Percentiles rank a stretch among this genome's conserved stretches.
Conservation (phyloP, 306 rosid genomes). For the Vicia sativa region DNA sequence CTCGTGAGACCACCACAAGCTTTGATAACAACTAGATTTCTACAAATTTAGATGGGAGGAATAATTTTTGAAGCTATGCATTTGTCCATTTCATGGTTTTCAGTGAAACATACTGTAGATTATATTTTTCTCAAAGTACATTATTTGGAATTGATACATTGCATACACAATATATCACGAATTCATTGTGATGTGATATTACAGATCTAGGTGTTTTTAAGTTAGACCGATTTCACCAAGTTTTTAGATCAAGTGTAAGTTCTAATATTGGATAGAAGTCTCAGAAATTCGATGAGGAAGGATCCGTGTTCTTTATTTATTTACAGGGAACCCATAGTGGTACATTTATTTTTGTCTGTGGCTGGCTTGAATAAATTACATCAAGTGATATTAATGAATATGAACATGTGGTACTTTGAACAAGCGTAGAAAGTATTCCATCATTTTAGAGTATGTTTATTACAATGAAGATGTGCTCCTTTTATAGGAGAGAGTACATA, state of each 20-base stretch:
- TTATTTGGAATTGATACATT: constrained; percentile 6
- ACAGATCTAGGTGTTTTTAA: background rate
- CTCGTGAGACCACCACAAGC: background rate
- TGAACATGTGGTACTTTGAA: constrained; percentile 10
- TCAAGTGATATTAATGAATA: constrained; percentile 4
- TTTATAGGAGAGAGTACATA: no score
- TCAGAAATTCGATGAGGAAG: constrained; percentile 2
- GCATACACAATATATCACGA: background rate
- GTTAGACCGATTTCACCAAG: background rate
- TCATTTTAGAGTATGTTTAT: no score
- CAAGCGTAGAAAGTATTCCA: no score
- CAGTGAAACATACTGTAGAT: background rate
- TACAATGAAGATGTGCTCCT: no score
- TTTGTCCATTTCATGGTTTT: constrained; percentile 7
- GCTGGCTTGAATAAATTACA: constrained; percentile 10
- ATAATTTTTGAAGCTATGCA: constrained; percentile 2
- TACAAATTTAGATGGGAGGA: constrained; percentile 1
- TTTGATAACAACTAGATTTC: constrained; percentile 21
- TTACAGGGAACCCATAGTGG: constrained; percentile 4
- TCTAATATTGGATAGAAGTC: constrained; percentile 11
- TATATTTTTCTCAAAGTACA: background rate
- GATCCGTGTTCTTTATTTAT: constrained; percentile 1
- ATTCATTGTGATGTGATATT: background rate
- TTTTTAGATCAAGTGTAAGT: constrained; percentile 10
- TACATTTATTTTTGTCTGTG: constrained; percentile 1